Conservation (phyloP, 345 rosid genomes). For the Linum trigynum region DNA sequence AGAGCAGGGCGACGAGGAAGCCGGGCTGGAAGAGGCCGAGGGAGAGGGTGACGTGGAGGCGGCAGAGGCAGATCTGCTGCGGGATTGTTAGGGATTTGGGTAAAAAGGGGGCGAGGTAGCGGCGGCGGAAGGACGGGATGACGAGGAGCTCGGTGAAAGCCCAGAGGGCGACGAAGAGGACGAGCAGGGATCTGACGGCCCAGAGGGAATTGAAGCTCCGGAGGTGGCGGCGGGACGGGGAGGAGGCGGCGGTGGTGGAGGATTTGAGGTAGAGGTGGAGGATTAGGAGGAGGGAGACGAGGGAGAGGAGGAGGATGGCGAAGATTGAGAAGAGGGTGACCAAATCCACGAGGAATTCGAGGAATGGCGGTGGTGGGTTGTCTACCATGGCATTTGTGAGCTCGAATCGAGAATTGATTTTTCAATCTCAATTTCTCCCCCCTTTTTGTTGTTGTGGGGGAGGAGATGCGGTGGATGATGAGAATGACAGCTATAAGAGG, state of each 20-base stretch:
- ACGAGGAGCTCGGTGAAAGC: constrained; percentile 35
- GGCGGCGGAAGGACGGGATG: constrained; percentile 30
- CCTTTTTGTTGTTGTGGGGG: neutral
- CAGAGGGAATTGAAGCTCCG: constrained; percentile 50
- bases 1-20: constrained; percentile 43
- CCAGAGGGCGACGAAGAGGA: constrained; percentile 40
- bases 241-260: constrained; percentile 20
- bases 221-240: constrained; percentile 25
- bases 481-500: constrained; percentile 2
- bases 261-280: constrained; percentile 40
- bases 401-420: constrained; percentile 5
- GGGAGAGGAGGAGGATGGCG: constrained; percentile 34
- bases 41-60: constrained; percentile 38
- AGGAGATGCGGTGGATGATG: constrained; percentile 17
- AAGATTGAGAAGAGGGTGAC: constrained; percentile 25
- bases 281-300: constrained; percentile 35
- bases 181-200: constrained; percentile 49
- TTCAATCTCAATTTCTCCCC: neutral
- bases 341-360: constrained; percentile 30
- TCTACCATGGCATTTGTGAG: constrained; percentile 17
- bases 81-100: constrained; percentile 12
- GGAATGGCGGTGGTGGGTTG: constrained; percentile 15
- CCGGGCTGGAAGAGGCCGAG: constrained; percentile 55
- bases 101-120: constrained; percentile 20
- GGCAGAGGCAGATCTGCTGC: constrained; percentile 30